Conservation (phyloP, 1,284 basidiomycete genomes). For the Melampsora americana region DNA sequence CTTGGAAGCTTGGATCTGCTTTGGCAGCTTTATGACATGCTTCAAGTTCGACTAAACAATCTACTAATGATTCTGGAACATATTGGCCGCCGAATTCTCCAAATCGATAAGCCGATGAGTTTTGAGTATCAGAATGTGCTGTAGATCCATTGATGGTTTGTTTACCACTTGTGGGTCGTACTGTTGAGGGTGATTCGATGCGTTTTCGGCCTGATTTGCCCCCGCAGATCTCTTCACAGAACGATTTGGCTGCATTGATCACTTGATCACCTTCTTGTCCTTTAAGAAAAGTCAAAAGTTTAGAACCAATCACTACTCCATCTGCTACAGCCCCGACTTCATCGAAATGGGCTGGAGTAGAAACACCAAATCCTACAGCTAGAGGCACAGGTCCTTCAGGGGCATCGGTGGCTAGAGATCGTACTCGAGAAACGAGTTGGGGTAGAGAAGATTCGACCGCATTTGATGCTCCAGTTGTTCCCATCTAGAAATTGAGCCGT, state of each 20-base stretch:
- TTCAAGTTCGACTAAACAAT: constrained; percentile 85
- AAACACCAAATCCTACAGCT: constrained; percentile 94
- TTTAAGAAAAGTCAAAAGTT: constrained; percentile 76
- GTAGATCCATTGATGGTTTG: background rate
- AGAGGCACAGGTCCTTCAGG: constrained; percentile 68
- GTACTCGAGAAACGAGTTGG: constrained; percentile 13
- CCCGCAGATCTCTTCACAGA: constrained; percentile 31
- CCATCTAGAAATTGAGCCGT: constrained; percentile 9
- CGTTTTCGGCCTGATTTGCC: constrained; percentile 1
- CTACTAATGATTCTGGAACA: constrained; percentile 89
- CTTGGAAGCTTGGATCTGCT: constrained; percentile 84
- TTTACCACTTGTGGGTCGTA: background rate
- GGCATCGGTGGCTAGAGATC: constrained; percentile 33
- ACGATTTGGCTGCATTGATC: constrained; percentile 12
- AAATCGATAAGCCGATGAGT: constrained; percentile 67
- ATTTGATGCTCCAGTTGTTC: constrained; percentile 25
- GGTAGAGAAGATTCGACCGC: constrained; percentile 23
- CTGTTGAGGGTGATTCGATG: background rate
- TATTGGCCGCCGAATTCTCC: constrained; percentile 96
- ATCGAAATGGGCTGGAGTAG: constrained; percentile 86
- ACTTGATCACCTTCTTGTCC: constrained; percentile 56
- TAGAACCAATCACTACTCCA: constrained; percentile 89
- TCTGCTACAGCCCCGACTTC: constrained; percentile 74
- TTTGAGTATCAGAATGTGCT: background rate
- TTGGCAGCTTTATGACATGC: constrained; percentile 81